Evolutionary conservation across 805 yeast genomes (phyloP), one percentile per base, ranked within the genome.

Genomic region (Ascoidea rubescens): DNA sequence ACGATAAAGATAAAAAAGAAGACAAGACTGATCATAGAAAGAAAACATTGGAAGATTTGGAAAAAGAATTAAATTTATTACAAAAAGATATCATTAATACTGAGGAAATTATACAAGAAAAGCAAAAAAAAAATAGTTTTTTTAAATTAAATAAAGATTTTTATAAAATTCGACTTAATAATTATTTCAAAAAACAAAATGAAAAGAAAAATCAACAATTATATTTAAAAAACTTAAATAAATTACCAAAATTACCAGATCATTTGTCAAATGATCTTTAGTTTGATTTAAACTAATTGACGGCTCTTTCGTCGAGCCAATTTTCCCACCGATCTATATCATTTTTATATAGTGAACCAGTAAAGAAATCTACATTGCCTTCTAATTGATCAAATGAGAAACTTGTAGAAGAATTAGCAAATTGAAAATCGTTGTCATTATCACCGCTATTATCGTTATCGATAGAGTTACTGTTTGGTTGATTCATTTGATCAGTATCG

Each of bases 231-330:
- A 37, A 37, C 2, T 4, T 37, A 37, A 37, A 14, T 37, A 37
- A 37, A 10, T 37, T 37, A 37, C 43, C 43, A 10, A 10, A 8
- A 37, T 37, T 37, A 37, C 43, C 43, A 37, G 43, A 37, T 37
- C 8, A 37, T 37, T 37, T 37, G 14, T 2, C 43, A 37, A 21
- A 21, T 21, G 28, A 21, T 21, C 28, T 21, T 37, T 14, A 37
- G 14, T 37, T 37, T 37, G 14, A 37, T 37, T 10, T 37, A 37
- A 37, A 2, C 44, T 45, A 71, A 56, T 85, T 85, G 31, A 82
- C 84, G 12, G 82, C 83, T 58, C 77, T 74, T 62, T 83, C 90
- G 56, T 80, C 83, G 42, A 90, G 71, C 96, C 96, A 90, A 56
- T 80, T 74, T 56, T 75, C 78, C 88, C 96, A 85, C 17, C 68